Evolutionary conservation across 2,329 filamentous ascomycete species (phyloP).

Genomic region (Rutstroemia sp.): DNA sequence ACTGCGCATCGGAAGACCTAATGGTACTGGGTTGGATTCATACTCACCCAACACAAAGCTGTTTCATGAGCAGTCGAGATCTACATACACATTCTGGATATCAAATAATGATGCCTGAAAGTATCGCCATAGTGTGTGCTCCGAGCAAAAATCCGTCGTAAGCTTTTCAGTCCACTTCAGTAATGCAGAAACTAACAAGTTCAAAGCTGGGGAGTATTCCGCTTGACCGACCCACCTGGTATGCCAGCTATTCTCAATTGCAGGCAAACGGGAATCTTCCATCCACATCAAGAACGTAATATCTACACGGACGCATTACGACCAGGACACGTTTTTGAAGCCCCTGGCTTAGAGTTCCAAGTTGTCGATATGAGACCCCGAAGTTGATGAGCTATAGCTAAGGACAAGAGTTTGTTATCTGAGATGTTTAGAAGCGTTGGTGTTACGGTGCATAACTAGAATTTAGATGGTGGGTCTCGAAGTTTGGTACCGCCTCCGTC

Average conservation of each 20-base stretch:
- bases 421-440: neutral
- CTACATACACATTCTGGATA: conserved; percentile 91
- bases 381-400: neutral
- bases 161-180: conserved; percentile 30
- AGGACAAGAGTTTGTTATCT: neutral
- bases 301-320: conserved; percentile 37
- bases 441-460: neutral
- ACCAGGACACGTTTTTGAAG: conserved; percentile 51
- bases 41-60: conserved; percentile 92
- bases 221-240: conserved; percentile 87
- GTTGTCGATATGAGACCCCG: conserved; percentile 52
- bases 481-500: too few relatives aligned
- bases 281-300: conserved; percentile 50
- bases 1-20: conserved; percentile 44
- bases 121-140: conserved; percentile 93
- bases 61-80: conserved; percentile 94
- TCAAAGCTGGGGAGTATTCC: conserved; percentile 77
- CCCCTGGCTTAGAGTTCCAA: conserved; percentile 51
- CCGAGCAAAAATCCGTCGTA: conserved; percentile 71
- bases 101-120: conserved; percentile 94
- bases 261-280: conserved; percentile 72
- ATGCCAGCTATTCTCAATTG: conserved; percentile 79
- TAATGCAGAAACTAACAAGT: conserved; percentile 8
- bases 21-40: conserved; percentile 68
- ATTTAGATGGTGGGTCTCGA: too few relatives aligned